Evolutionary conservation across 1,284 basidiomycete genomes (phyloP), one percentile per base, ranked within the genome.

Genomic region (Amylostereum areolatum): DNA sequence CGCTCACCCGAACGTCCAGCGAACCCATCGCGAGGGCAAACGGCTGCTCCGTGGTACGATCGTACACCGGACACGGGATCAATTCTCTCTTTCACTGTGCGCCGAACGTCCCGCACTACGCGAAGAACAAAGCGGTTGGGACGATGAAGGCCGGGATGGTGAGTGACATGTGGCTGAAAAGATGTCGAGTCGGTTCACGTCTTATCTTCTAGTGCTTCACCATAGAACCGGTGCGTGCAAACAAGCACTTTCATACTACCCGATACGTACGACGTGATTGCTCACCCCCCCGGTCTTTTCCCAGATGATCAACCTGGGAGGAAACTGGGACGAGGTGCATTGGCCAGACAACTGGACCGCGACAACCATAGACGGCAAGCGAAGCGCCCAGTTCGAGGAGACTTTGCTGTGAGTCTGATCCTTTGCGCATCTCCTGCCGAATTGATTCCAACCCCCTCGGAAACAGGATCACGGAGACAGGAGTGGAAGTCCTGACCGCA

Each of bases 311-410:
- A 97, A 96, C 68, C 66, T 92, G 28, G 94, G 93, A 4, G 75
- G 75, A 31, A 79, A 75, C 56, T 84, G 80, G 81, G 77, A 77
- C 41, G 77, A 83, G 47, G 72, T 83, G 11, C 89, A 92, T 64
- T 92, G 90, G 90, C 85, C 85, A 27, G 89, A 92, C 65, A 84
- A 91, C 61, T 97, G 95, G 95, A 97, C 94, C 2, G 92, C 93
- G 1, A 90, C 89, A 18, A 98, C 95, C 2, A 66, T 77, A 2
- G 94, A 97, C 67, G 95, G 94, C 30, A 87, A 88, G 64, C 76
- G 78, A 53, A 93, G 89, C 55, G 95, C 95, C 4, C 95, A 98
- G 62, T 97, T 97, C 61, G 95, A 98, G 66, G 95, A 98, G 60
- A 97, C 94, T 1, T 70, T 90, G 37, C 66, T 98, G 87, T 93